Evolutionary conservation across 441 rosid species (phyloP).

Genomic region (Erodium texanum): DNA sequence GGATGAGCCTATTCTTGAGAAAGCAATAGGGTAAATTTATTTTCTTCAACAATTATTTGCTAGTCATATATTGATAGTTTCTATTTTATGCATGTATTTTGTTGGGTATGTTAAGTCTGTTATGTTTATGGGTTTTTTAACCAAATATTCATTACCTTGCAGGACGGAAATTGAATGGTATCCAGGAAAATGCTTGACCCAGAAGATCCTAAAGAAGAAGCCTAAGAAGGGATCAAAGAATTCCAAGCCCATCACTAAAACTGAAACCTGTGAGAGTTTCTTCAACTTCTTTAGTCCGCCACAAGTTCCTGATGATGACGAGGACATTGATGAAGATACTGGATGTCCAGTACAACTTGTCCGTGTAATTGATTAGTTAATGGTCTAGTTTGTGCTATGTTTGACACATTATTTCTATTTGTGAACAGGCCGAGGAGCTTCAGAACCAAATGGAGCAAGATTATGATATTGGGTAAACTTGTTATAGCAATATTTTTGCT

Average conservation of each 20-base stretch:
- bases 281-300: constrained; percentile 91
- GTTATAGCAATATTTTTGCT: background rate
- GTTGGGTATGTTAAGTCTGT: background rate
- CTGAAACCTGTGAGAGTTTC: constrained; percentile 79
- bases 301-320: constrained; percentile 76
- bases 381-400: background rate
- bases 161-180: constrained; percentile 90
- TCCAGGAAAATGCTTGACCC: constrained; percentile 80
- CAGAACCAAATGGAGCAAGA: constrained; percentile 69
- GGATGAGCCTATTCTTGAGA: constrained; percentile 82
- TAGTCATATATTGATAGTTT: background rate
- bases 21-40: constrained; percentile 60
- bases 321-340: constrained; percentile 72
- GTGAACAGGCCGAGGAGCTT: constrained; percentile 72
- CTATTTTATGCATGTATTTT: background rate
- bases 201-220: constrained; percentile 72
- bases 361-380: background rate
- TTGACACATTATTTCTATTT: background rate
- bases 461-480: constrained; percentile 70
- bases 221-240: constrained; percentile 85
- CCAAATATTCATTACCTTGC: constrained; percentile 6
- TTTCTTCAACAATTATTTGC: background rate
- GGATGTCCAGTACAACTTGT: constrained; percentile 30
- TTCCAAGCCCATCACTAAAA: constrained; percentile 73
- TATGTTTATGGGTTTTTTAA: constrained; percentile 2